Evolutionary conservation across 2,329 filamentous ascomycete species (phyloP), one percentile per base, ranked within the genome.

Genomic region (Trichoderma koningiopsis): DNA sequence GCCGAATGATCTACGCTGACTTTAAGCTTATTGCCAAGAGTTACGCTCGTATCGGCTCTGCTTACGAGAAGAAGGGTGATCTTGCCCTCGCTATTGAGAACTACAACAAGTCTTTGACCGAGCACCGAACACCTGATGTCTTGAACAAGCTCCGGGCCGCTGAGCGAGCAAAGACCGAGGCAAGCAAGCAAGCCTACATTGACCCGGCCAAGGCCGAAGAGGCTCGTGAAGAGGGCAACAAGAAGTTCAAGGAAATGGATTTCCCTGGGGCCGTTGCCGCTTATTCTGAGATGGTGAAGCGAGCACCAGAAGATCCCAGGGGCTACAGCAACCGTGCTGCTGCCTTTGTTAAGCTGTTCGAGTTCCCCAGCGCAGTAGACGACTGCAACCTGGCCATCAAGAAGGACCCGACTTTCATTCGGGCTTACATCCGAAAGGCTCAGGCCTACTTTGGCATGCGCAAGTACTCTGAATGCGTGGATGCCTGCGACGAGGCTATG

Each of bases 21-120:
- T 99, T 98, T 86, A 99, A 99, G 88, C 87, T 94, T 77, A 95
- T 99, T 73, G 94, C 96, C 78, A 98, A 97, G 89, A 92, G 95
- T n/a, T 97, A 96, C 76, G 94, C 94, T 49, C 93, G 96, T 75
- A 97, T 99, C 74, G 96, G 96, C 72, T 88, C 90, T n/a, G 90
- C 95, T 0, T 94, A 98, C 79, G 96, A 99, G 86, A 97, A 94
- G 83, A 83, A 91, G 78, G 93, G 92, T 73, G 91, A 98, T 75
- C 83, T 96, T 13, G 80, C 87, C 67, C 88, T 90, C 70, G 96
- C 96, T 29, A 88, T 99, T 72, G 89, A 93, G 74, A 93, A 92
- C 85, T 99, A 95, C 86, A 91, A 97, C 82, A 93, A 91, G 81
- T 96, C 95, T 4, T 88, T 99, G 72, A 98, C 93, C 5, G 96